Evolutionary conservation across 148 eudicot genomes (phyloP).

Genomic region (Spergularia marina): DNA sequence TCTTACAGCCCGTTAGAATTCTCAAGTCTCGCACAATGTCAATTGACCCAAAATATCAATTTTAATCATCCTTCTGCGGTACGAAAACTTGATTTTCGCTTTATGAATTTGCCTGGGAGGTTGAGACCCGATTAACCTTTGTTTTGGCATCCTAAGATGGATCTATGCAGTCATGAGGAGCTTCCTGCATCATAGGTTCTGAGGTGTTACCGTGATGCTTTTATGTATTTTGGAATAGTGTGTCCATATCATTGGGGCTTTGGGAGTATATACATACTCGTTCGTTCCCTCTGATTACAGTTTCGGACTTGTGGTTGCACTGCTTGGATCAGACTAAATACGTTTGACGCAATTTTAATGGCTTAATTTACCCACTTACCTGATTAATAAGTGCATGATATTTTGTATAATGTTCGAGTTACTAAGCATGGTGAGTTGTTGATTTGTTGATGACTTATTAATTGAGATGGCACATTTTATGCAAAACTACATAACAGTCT

Average conservation of each 20-base stretch:
- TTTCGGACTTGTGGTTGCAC: neutral
- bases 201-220: neutral
- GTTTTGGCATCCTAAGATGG: neutral
- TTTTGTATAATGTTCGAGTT: neutral
- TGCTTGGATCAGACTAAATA: neutral
- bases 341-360: neutral
- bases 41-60: neutral
- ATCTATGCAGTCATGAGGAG: neutral
- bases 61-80: neutral
- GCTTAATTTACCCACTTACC: neutral
- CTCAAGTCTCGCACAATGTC: neutral
- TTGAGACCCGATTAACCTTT: no score
- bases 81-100: no score
- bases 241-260: neutral
- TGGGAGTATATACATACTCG: neutral
- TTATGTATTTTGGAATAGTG: no score
- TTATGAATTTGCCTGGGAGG: no score
- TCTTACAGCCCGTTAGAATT: neutral
- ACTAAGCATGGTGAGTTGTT: neutral
- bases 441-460: neutral
- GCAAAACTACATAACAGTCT: neutral
- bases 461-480: neutral
- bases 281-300: no score
- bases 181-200: neutral
- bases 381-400: neutral